Evolutionary conservation across 257 asterid genomes (phyloP).

Genomic region (Ligustrum vulgare): DNA sequence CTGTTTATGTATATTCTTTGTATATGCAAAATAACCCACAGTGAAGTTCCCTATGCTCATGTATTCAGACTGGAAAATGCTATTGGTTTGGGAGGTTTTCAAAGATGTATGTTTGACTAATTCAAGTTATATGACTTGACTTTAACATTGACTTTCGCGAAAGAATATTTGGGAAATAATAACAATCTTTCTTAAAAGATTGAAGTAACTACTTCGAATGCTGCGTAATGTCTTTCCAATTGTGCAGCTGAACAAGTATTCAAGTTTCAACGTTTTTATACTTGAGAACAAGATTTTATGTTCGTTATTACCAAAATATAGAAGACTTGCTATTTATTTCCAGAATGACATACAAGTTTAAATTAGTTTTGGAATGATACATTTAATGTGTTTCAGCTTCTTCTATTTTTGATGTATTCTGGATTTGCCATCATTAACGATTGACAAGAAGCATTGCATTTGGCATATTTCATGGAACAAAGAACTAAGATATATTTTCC

Average conservation of each 20-base stretch:
- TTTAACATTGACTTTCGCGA: neutral
- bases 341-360: neutral
- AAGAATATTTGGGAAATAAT: conserved; percentile 5
- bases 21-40: neutral
- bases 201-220: conserved; percentile 7
- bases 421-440: neutral
- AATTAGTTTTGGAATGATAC: neutral
- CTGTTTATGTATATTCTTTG: conserved; percentile 1
- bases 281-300: conserved; percentile 9
- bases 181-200: neutral
- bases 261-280: neutral
- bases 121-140: neutral
- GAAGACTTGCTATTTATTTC: neutral
- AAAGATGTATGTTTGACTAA: neutral
- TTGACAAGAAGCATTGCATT: neutral
- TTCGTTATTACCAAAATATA: neutral
- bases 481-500: neutral
- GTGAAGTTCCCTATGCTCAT: neutral
- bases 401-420: neutral
- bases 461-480: conserved; percentile 7
- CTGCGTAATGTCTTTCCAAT: conserved; percentile 2
- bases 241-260: conserved; percentile 17
- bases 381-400: neutral
- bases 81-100: conserved; percentile 4
- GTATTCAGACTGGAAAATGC: neutral